phyloP scores from a whole-genome alignment of 768 basidiomycete genomes.

The Pulveroboletus ravenelii region DNA sequence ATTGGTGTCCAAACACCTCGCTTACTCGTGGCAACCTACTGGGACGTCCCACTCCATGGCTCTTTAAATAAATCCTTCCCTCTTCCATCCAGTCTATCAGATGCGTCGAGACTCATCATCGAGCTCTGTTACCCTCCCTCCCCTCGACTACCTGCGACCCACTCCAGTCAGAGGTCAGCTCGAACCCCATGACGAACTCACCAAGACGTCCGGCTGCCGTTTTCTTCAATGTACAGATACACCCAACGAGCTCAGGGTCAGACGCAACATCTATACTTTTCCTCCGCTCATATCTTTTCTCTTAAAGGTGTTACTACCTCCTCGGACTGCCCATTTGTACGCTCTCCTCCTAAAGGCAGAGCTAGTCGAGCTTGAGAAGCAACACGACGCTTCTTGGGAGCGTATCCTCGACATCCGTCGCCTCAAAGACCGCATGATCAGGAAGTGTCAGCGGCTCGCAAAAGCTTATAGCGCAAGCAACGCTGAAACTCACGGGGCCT shows the following conservation, averaged over 20 bases:
- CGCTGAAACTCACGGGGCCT: constrained; percentile 41
- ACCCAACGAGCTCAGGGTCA: constrained; percentile 67
- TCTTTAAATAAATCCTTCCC: constrained; percentile 3
- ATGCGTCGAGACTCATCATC: constrained; percentile 26
- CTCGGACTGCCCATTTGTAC: constrained; percentile 61
- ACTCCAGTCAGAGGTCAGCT: constrained; percentile 74
- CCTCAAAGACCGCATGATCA: constrained; percentile 78
- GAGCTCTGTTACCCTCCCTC: constrained; percentile 20
- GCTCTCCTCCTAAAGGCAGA: constrained; percentile 62
- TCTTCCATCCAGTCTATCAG: constrained; percentile 5
- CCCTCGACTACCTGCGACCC: constrained; percentile 52
- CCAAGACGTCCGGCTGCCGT: constrained; percentile 57
- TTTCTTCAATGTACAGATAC: constrained; percentile 76
- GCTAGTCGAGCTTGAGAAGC: constrained; percentile 54
- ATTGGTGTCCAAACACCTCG: constrained; percentile 19
- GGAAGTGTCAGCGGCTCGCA: constrained; percentile 67
- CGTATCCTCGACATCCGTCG: constrained; percentile 70
- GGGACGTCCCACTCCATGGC: not conserved
- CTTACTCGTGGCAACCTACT: constrained; percentile 16
- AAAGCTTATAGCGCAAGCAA: constrained; percentile 39
- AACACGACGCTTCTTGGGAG: constrained; percentile 55
- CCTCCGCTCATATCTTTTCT: constrained; percentile 3
- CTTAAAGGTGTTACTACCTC: constrained; percentile 63
- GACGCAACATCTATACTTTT: constrained; percentile 1
- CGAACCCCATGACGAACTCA: constrained; percentile 53